Evolutionary conservation across 148 eudicot genomes (phyloP).

Genomic region (Euryodendron excelsum): DNA sequence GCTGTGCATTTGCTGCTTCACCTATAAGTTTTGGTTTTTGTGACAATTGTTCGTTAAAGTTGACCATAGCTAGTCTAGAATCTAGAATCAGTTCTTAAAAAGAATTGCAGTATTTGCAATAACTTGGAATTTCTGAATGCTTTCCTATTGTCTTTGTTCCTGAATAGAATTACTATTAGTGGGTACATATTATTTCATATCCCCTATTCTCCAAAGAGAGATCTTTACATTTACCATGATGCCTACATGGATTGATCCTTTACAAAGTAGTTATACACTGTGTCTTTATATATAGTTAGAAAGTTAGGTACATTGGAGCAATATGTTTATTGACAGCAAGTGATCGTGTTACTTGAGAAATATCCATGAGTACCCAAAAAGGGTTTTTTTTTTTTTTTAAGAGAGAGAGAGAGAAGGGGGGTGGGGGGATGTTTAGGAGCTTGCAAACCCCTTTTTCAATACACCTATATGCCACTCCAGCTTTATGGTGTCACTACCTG

Average conservation of each 20-base stretch:
- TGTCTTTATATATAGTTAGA: no score
- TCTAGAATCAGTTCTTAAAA: slow-evolving; percentile 9
- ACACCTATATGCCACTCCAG: background rate
- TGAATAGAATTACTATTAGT: background rate
- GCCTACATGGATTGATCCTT: background rate
- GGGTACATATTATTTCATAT: no score
- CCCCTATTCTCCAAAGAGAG: no score
- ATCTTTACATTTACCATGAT: background rate
- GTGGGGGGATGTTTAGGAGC: no score
- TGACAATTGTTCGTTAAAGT: slow-evolving; percentile 28
- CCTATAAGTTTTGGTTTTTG: slow-evolving; percentile 38
- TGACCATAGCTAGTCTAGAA: slow-evolving; percentile 11
- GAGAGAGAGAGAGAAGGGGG: no score
- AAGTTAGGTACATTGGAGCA: no score
- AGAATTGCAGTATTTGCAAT: slow-evolving; percentile 8
- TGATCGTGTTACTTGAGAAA: no score
- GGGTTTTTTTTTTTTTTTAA: no score
- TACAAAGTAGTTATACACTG: background rate
- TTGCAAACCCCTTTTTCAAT: no score
- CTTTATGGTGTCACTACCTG: background rate
- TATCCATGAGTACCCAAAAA: no score
- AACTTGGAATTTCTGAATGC: background rate
- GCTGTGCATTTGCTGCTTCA: slow-evolving; percentile 75
- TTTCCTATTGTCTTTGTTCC: background rate
- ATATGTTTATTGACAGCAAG: no score